phyloP scores from a whole-genome alignment of 208 protist genomes.

The Eutreptiella sp. region DNA sequence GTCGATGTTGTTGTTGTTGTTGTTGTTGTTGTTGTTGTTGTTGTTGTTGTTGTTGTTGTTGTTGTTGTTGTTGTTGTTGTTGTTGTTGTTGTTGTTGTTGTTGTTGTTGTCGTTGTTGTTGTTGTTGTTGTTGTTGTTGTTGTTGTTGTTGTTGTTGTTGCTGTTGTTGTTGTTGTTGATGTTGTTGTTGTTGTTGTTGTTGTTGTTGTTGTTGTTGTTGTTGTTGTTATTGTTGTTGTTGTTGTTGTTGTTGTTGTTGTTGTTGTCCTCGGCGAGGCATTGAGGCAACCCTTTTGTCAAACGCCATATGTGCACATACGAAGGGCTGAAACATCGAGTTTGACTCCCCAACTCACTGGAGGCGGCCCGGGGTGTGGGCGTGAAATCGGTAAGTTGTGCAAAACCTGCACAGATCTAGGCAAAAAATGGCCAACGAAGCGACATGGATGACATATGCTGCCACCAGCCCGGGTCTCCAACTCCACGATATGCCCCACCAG shows the following conservation, averaged over 20 bases:
- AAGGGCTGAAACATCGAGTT: too few species aligned
- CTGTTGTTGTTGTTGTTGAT: background rate
- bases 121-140: constrained; percentile 18
- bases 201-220: constrained; percentile 18
- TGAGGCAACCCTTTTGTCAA: too few species aligned
- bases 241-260: constrained; percentile 20
- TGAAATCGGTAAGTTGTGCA: too few species aligned
- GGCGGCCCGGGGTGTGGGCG: too few species aligned
- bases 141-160: constrained; percentile 17
- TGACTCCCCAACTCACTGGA: too few species aligned
- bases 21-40: constrained; percentile 9
- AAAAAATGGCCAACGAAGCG: too few species aligned
- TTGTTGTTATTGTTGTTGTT: background rate
- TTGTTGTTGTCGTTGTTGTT: constrained; percentile 18
- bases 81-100: constrained; percentile 17
- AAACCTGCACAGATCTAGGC: too few species aligned
- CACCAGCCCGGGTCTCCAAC: too few species aligned
- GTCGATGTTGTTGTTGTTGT: constrained; percentile 5
- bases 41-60: constrained; percentile 9
- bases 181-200: constrained; percentile 25
- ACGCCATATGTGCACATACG: too few species aligned
- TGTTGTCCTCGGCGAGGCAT: too few species aligned
- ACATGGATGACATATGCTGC: too few species aligned
- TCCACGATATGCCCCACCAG: too few species aligned
- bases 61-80: background rate